Evolutionary conservation across 257 asterid genomes (phyloP), one percentile per base, ranked within the genome.

Genomic region (Lantana camara): DNA sequence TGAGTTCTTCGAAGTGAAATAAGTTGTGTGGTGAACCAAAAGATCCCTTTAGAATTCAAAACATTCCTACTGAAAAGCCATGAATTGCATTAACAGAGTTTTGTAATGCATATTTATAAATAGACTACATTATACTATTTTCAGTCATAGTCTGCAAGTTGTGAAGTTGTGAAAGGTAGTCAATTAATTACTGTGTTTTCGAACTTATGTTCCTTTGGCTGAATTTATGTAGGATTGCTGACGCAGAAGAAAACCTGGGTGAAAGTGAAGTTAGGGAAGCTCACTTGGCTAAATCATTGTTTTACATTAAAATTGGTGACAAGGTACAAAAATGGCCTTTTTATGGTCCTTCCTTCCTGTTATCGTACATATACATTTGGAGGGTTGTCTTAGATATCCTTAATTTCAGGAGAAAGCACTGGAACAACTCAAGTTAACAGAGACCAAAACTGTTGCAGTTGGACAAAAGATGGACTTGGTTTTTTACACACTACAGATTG

Each of bases 231-330:
- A 87, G 93, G 82, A 82, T 87, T 80, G 84, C 93, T 52, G 96
- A 87, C 59, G 96, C 96, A 44, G 96, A 87, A 76, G 93, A 87
- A 75, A 87, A 87, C 65, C 75, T 85, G 77, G 96, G 96, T 12
- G 96, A 87, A 71, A 87, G 90, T 66, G 96, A 87, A 80, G 96
- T 87, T 22, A 78, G 96, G 71, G 96, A 87, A 76, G 96, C 96
- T 49, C 93, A 87, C 71, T 79, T 87, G 71, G 93, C 93, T 21
- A 87, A 87, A 72, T 82, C 93, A 5, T 79, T 85, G 51, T 82
- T 82, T 67, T 85, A 72, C 71, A 80, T 87, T 55, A 76, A 69
- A 30, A 85, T 87, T 37, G 85, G 96, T 44, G 86, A 85, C 64
- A 85, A 83, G 93, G 96, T 78, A 73, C 20, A 15, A 1, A 11